Evolutionary conservation across 176 grass and related monocot species (phyloP).

Genomic region (Avena atlantica): DNA sequence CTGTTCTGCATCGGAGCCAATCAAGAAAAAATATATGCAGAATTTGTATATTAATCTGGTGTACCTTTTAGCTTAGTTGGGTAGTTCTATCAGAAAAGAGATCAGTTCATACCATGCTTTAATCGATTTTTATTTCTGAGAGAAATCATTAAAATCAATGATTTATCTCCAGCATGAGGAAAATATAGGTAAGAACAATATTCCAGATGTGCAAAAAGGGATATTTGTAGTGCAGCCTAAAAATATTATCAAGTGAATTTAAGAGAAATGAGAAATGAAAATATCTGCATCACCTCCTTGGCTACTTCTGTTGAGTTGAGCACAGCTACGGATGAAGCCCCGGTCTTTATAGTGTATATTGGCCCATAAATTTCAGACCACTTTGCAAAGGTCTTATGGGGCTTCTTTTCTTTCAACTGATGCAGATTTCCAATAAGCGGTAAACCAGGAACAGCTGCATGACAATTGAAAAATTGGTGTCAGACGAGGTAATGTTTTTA

Average conservation of each 20-base stretch:
- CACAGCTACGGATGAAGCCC: too few relatives aligned
- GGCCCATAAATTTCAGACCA: too few relatives aligned
- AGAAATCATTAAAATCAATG: neutral
- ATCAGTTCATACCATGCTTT: neutral
- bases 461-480: constrained; percentile 18
- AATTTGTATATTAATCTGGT: neutral
- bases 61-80: neutral
- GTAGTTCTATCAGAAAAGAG: neutral
- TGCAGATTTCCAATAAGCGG: constrained; percentile 87
- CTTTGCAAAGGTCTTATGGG: constrained; percentile 44
- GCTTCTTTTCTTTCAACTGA: constrained; percentile 90
- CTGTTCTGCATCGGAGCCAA: neutral
- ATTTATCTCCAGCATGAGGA: constrained; percentile 11
- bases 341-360: too few relatives aligned
- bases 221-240: too few relatives aligned
- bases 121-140: neutral
- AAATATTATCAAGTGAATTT: too few relatives aligned
- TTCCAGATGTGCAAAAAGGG: too few relatives aligned
- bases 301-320: too few relatives aligned
- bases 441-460: constrained; percentile 80
- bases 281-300: too few relatives aligned
- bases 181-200: neutral
- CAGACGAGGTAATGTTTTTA: neutral
- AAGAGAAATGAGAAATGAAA: too few relatives aligned
- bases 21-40: neutral